A percentile compares a stretch with the other conserved stretches of the same genome.
Conservation (phyloP, 1,284 basidiomycete genomes). For the Ustilago tritici region DNA sequence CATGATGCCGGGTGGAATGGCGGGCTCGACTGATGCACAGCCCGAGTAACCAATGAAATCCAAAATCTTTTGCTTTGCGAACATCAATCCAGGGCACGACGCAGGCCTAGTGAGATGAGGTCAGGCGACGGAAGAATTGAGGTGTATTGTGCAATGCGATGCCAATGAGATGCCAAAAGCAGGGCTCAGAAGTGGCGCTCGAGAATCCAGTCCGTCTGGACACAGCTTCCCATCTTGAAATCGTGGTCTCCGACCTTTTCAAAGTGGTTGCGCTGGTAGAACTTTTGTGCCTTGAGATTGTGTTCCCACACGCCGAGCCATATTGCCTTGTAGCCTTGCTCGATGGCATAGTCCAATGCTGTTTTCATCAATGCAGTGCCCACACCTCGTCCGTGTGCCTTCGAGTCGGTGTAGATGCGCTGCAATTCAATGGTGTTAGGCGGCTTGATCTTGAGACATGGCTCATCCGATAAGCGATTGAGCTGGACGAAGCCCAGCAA, state of each 20-base stretch:
- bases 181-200: slow-evolving; percentile 17
- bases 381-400: slow-evolving; percentile 34
- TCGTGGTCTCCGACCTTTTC: slow-evolving; percentile 31
- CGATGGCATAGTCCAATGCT: slow-evolving; percentile 19
- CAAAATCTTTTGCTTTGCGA: not conserved
- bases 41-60: not conserved
- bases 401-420: slow-evolving; percentile 45
- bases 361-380: slow-evolving; percentile 22
- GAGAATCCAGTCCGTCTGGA: slow-evolving; percentile 42
- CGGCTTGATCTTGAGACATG: slow-evolving; percentile 31
- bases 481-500: slow-evolving; percentile 38
- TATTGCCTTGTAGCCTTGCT: slow-evolving; percentile 26
- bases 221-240: slow-evolving; percentile 34
- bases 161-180: not conserved
- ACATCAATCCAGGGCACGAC: too few relatives aligned
- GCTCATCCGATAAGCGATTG: slow-evolving; percentile 29
- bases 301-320: slow-evolving; percentile 46
- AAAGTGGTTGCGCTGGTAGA: slow-evolving; percentile 30
- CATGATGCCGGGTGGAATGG: not conserved
- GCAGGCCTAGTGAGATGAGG: not conserved
- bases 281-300: slow-evolving; percentile 38
- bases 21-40: not conserved
- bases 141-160: not conserved
- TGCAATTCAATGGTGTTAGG: slow-evolving; percentile 36
- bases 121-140: not conserved